phyloP scores from a whole-genome alignment of 2,329 filamentous ascomycete genomes.

The Aotearoamyces nothofagi region DNA sequence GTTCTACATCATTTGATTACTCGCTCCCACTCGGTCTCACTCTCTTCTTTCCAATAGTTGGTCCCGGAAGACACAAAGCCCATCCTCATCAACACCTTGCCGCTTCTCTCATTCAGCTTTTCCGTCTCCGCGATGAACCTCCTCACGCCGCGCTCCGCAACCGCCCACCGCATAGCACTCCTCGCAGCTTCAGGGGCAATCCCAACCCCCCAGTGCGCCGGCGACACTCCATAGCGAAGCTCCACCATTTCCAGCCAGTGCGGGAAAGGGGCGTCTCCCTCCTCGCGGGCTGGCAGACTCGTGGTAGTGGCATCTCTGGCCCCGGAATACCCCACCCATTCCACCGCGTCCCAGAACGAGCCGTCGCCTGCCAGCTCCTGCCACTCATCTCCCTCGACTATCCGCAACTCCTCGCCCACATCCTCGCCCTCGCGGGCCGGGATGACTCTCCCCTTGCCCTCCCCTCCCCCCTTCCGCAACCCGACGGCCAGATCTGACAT shows the following conservation, averaged over 20 bases:
- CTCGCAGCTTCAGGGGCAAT: conserved; percentile 12
- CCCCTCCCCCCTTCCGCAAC: neutral
- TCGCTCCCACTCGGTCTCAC: neutral
- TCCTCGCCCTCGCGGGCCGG: neutral
- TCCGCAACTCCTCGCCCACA: neutral
- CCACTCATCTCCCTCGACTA: neutral
- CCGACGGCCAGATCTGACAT: neutral
- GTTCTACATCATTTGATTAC: no score
- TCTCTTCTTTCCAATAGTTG: neutral
- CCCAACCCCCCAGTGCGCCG: conserved; percentile 12
- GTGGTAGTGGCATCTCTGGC: neutral
- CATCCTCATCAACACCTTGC: conserved; percentile 11
- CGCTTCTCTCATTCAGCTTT: conserved; percentile 12
- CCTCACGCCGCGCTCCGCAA: conserved; percentile 9
- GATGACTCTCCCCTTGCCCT: neutral
- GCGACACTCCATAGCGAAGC: conserved; percentile 13
- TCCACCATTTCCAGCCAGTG: conserved; percentile 14
- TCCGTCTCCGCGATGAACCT: conserved; percentile 14
- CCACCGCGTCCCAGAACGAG: neutral
- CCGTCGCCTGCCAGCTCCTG: neutral
- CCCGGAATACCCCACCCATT: neutral
- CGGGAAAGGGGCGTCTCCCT: neutral
- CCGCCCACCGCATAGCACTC: conserved; percentile 12
- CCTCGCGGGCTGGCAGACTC: neutral
- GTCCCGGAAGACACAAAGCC: conserved; percentile 7